These are phyloP conservation scores for Didymella exigua DNA, from an alignment of 2,329 filamentous ascomycete species.

Conservation along the genomic window DNA sequence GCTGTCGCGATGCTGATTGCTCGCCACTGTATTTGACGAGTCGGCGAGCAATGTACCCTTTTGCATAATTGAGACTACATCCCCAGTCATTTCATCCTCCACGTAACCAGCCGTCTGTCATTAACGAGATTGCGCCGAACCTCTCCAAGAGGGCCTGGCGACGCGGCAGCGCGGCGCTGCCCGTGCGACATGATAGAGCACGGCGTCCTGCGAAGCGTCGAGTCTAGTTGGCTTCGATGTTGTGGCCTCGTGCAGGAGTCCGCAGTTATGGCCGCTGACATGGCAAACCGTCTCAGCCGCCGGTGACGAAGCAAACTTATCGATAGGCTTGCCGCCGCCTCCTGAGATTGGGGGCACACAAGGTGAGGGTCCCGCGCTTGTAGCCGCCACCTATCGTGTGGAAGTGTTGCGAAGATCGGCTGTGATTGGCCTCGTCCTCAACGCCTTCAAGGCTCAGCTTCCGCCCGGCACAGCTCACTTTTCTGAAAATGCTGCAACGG, in stretches of 20 bases:
- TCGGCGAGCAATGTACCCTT: slow-evolving; percentile 1
- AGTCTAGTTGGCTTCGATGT: background rate
- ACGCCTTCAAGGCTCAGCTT: background rate
- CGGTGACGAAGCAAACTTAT: slow-evolving; percentile 5
- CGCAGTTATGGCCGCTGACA: background rate
- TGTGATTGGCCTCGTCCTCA: slow-evolving; percentile 3
- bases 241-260: slow-evolving; percentile 6
- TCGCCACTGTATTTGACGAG: background rate
- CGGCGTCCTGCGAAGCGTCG: slow-evolving; percentile 3
- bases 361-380: background rate
- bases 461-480: background rate
- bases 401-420: slow-evolving; percentile 1
- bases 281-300: slow-evolving; percentile 6
- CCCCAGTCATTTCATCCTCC: slow-evolving; percentile 1
- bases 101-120: slow-evolving; percentile 4
- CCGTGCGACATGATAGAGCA: slow-evolving; percentile 7
- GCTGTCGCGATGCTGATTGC: slow-evolving; percentile 4
- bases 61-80: slow-evolving; percentile 1
- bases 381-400: slow-evolving; percentile 6
- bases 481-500: background rate
- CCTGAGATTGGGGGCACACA: background rate
- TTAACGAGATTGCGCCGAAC: slow-evolving; percentile 14
- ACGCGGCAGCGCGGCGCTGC: slow-evolving; percentile 16
- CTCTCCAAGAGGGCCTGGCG: slow-evolving; percentile 12
- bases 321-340: slow-evolving; percentile 11